phyloP scores from a whole-genome alignment of 1,284 basidiomycete genomes.

The Fereydounia khargensis region DNA sequence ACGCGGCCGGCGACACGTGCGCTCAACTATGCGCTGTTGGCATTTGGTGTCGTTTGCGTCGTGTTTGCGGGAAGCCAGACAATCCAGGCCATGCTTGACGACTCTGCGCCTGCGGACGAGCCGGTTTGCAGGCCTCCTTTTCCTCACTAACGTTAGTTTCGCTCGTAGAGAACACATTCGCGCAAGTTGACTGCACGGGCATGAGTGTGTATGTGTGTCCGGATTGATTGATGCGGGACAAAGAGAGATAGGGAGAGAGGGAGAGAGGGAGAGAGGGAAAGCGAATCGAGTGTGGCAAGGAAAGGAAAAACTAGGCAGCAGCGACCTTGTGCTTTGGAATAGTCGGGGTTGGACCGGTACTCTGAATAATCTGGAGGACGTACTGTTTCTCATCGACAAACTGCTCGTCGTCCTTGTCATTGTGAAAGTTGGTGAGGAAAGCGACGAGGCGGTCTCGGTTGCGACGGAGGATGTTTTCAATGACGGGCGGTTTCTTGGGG shows the following conservation, averaged over 20 bases:
- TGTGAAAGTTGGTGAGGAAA: constrained; percentile 92
- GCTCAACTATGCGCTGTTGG: constrained; percentile 73
- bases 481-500: constrained; percentile 94
- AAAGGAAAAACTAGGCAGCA: not conserved
- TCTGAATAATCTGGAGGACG: constrained; percentile 53
- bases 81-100: constrained; percentile 29
- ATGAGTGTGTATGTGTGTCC: too few species aligned
- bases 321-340: not conserved
- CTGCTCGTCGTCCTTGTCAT: constrained; percentile 76
- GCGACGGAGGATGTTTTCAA: constrained; percentile 82
- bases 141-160: not conserved
- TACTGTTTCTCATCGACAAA: constrained; percentile 57
- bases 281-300: too few species aligned
- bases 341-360: too few species aligned
- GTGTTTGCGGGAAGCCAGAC: constrained; percentile 82
- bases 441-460: constrained; percentile 90
- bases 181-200: too few species aligned
- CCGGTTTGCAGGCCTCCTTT: constrained; percentile 17
- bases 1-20: constrained; percentile 70
- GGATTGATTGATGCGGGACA: too few species aligned
- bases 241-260: too few species aligned
- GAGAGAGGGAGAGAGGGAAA: too few species aligned
- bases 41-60: constrained; percentile 80
- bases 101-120: constrained; percentile 4
- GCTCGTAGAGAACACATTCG: too few species aligned